These are phyloP conservation scores for Gillenia trifoliata DNA, from an alignment of 306 rosid species.

Conservation along the genomic window DNA sequence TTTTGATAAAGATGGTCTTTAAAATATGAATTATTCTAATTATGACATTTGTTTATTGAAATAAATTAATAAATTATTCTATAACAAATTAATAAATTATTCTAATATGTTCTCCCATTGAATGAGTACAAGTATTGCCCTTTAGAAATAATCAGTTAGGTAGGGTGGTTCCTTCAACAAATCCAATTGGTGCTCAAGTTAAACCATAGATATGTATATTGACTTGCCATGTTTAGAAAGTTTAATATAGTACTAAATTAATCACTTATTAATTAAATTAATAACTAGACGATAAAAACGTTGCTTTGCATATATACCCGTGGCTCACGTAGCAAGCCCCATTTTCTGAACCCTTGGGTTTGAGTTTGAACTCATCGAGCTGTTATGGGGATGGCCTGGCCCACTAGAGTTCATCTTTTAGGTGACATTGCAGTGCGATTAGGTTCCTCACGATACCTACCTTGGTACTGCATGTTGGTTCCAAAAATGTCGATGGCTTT, in stretches of 20 bases:
- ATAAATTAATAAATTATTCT: no score
- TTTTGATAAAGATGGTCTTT: no score
- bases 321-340: neutral
- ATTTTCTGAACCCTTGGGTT: neutral
- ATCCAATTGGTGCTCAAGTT: neutral
- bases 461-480: neutral
- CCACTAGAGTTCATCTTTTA: slow-evolving; percentile 2
- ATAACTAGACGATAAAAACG: neutral
- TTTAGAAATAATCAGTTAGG: slow-evolving; percentile 1
- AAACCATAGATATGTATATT: neutral
- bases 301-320: neutral
- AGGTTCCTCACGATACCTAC: neutral
- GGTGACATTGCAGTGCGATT: slow-evolving; percentile 9
- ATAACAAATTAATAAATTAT: no score
- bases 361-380: neutral
- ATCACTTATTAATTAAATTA: neutral
- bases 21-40: no score
- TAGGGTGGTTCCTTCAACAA: neutral
- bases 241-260: neutral
- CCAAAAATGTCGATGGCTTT: neutral
- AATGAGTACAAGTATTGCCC: no score
- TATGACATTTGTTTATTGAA: no score
- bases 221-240: neutral
- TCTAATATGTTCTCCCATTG: no score
- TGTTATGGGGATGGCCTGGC: neutral